A percentile compares a stretch with the other conserved stretches of the same genome.
Conservation (phyloP, 73 alveolate species). For the Paramecium tetraurelia region DNA sequence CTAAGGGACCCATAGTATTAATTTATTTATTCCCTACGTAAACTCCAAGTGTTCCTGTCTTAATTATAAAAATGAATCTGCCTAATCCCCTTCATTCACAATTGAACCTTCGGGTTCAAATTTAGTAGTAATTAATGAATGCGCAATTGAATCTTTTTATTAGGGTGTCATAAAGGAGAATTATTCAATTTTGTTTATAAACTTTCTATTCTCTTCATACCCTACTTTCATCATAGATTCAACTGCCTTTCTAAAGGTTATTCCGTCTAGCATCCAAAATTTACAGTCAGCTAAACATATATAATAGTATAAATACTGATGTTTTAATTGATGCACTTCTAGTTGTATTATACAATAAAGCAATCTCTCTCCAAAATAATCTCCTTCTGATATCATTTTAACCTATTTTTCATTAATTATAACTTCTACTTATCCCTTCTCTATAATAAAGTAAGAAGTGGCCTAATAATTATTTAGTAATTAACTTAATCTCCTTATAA, state of each 20-base stretch:
- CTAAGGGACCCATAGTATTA: conserved; percentile 78
- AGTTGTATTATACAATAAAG: conserved; percentile 50
- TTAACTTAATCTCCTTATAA: conserved; percentile 24
- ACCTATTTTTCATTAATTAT: conserved; percentile 4
- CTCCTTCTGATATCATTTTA: conserved; percentile 1
- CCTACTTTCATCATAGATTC: conserved; percentile 23
- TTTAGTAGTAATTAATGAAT: conserved; percentile 48
- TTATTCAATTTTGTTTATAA: conserved; percentile 30
- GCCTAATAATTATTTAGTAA: neutral
- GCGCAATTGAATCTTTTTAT: conserved; percentile 40
- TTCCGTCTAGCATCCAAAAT: conserved; percentile 55
- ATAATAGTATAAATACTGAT: neutral
- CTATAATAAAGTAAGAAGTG: neutral
- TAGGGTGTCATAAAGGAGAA: conserved; percentile 46
- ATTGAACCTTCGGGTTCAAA: conserved; percentile 73
- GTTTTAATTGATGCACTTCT: conserved; percentile 58
- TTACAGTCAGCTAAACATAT: conserved; percentile 37
- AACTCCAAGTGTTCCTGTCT: conserved; percentile 78
- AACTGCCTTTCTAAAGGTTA: conserved; percentile 48
- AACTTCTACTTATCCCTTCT: neutral
- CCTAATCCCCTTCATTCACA: conserved; percentile 82
- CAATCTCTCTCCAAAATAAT: conserved; percentile 50
- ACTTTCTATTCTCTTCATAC: conserved; percentile 55
- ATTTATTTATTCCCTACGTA: conserved; percentile 71
- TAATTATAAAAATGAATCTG: conserved; percentile 80